Percentiles rank a stretch among this genome's conserved stretches.
These are phyloP conservation scores for Sporothrix luriei DNA, from an alignment of 2,329 filamentous ascomycete genomes.

Conservation along the genomic window DNA sequence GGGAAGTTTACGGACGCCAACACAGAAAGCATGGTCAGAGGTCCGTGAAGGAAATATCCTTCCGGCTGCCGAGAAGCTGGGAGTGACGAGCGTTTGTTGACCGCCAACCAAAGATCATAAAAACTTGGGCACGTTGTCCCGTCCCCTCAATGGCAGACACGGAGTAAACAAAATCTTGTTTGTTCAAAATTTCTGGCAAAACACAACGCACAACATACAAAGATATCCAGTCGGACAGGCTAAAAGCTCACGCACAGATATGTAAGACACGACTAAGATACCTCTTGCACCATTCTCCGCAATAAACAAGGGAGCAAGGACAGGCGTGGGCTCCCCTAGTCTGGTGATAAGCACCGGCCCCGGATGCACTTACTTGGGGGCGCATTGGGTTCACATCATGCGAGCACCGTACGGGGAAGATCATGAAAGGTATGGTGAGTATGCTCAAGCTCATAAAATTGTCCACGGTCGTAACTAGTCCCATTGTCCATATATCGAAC, in stretches of 20 bases:
- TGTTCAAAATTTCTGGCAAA: not conserved
- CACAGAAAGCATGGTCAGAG: not conserved
- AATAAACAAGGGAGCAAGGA: constrained; percentile 10
- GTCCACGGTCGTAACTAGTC: not conserved
- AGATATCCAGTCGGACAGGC: not conserved
- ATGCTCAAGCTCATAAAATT: not conserved
- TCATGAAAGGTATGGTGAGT: not conserved
- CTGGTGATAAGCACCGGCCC: constrained; percentile 21
- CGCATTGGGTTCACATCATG: constrained; percentile 29
- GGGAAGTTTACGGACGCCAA: not conserved
- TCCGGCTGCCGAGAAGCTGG: not conserved
- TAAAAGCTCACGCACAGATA: not conserved
- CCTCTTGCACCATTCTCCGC: constrained; percentile 12
- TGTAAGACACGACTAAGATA: constrained; percentile 21
- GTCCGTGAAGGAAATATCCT: constrained; percentile 5
- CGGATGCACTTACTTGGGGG: constrained; percentile 26
- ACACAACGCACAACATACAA: not conserved
- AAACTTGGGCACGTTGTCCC: not conserved
- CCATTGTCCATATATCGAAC: not conserved
- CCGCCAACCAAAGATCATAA: not conserved
- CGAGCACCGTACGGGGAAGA: constrained; percentile 23
- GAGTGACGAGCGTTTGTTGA: not conserved
- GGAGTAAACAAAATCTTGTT: not conserved
- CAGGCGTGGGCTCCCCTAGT: not conserved
- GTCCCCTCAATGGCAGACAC: not conserved